Evolutionary conservation across 306 rosid genomes (phyloP), one percentile per base, ranked within the genome.

Genomic region (Acacia crassicarpa): DNA sequence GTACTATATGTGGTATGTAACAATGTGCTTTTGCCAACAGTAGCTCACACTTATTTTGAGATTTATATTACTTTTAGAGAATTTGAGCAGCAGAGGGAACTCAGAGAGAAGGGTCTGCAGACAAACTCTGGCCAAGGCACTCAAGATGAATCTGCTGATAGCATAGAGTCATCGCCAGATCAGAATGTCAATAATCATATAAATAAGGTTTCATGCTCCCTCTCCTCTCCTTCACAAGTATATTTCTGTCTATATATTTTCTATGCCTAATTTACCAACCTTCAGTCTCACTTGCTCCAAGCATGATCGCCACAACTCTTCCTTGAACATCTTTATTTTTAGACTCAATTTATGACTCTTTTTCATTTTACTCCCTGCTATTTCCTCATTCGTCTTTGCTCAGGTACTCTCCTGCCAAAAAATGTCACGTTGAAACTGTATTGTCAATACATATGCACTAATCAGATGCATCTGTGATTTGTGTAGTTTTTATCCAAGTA

Each of bases 51-150:
- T 86, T 68, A 89, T 78, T 78, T 77, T 79, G 72, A 83, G 59
- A 73, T 84, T 80, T 48, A n/a, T 72, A 79, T 56, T 83, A 75
- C 74, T 90, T 89, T 82, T 90, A 96, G 99, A 89, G 99, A 96
- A 88, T 96, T 96, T 88, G 99, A 96, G 90, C 99, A 89, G 84
- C 99, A 96, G 84, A 93, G 99, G 89, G 99, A 96, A 88, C 98
- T 91, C 75, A 88, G 98, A 84, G 99, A 96, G 91, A 93, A 84
- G 74, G 98, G 98, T 75, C 90, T 93, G n/a, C 94, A 83, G 81
- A 80, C 95, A 65, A 86, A 92, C 67, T 86, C 98, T 62, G 98
- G 90, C 77, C 98, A 89, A 78, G 86, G 87, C 53, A 82, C 86
- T 79, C 90, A 82, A 56, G 91, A 91, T 78, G 93, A 84, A 83